phyloP scores from a whole-genome alignment of 169 alveolate genomes.

The Neospora caninum region DNA sequence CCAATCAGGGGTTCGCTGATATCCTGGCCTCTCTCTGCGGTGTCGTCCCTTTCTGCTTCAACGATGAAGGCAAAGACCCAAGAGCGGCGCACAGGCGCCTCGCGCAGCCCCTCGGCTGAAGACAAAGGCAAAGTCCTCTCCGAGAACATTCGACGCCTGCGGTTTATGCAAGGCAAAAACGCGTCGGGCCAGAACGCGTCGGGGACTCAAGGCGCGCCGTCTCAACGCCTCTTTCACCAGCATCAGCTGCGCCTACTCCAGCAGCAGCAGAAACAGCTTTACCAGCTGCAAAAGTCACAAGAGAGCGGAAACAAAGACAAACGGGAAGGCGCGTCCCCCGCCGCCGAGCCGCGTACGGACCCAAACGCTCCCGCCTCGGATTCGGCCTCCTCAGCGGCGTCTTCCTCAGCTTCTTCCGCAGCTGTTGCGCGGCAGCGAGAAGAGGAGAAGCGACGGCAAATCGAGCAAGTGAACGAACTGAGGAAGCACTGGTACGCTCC shows the following conservation, averaged over 20 bases:
- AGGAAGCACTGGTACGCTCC: conserved; percentile 34
- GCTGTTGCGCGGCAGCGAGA: neutral
- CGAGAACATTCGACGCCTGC: conserved; percentile 17
- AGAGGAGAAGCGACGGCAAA: neutral
- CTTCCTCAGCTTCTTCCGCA: no score
- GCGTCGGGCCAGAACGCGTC: neutral
- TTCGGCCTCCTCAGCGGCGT: neutral
- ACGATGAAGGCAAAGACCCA: no score
- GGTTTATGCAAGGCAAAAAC: conserved; percentile 7
- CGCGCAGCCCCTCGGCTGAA: neutral
- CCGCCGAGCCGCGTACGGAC: neutral
- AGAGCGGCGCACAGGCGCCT: neutral
- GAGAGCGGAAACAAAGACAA: neutral
- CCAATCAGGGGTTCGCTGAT: no score
- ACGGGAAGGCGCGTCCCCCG: neutral
- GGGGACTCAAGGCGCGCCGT: neutral
- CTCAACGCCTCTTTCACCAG: neutral
- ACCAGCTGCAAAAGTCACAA: neutral
- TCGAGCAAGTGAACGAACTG: neutral
- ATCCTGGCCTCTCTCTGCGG: no score
- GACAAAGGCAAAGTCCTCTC: neutral
- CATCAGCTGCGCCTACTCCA: conserved; percentile 21
- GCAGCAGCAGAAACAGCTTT: conserved; percentile 17
- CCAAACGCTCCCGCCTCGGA: neutral
- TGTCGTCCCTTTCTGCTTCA: no score